Percentiles rank a stretch among this genome's conserved stretches.
These are phyloP conservation scores for Smittium mucronatum DNA, from an alignment of 371 early-diverging fungal genomes.

Conservation along the genomic window DNA sequence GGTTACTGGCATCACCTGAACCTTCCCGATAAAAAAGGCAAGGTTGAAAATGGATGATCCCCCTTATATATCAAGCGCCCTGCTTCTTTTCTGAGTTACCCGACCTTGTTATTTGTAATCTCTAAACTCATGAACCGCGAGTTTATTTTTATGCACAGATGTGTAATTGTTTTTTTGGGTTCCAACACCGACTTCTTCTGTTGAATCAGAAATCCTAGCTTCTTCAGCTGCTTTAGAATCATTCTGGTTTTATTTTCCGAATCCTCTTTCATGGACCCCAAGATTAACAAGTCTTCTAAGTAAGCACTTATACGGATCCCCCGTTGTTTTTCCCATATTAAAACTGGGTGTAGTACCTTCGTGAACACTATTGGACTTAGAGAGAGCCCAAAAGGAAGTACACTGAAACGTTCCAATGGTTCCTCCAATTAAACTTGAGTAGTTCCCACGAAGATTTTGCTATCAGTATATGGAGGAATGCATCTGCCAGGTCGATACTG, in stretches of 20 bases:
- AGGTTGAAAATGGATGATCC: neutral
- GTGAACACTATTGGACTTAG: constrained; percentile 35
- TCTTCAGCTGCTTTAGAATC: constrained; percentile 17
- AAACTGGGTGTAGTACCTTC: constrained; percentile 25
- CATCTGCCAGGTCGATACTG: constrained; percentile 25
- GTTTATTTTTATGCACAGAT: constrained; percentile 28
- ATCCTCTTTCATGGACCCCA: constrained; percentile 10
- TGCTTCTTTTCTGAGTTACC: neutral
- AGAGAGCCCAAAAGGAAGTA: constrained; percentile 35
- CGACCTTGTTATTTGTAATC: neutral
- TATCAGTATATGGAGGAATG: constrained; percentile 29
- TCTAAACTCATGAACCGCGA: constrained; percentile 10
- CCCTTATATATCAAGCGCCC: neutral
- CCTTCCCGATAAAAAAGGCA: constrained; percentile 9
- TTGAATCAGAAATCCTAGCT: constrained; percentile 26
- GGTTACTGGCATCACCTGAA: constrained; percentile 5
- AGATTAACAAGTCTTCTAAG: constrained; percentile 29
- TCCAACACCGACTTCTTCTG: constrained; percentile 18
- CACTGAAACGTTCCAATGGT: constrained; percentile 34
- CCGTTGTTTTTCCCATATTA: constrained; percentile 22
- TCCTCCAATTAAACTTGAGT: constrained; percentile 36
- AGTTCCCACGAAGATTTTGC: constrained; percentile 19
- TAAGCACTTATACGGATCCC: constrained; percentile 30
- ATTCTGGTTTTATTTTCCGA: constrained; percentile 13
- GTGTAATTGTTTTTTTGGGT: constrained; percentile 27